Conservation (phyloP, 768 basidiomycete species). For the Boletus eberwhitei region DNA sequence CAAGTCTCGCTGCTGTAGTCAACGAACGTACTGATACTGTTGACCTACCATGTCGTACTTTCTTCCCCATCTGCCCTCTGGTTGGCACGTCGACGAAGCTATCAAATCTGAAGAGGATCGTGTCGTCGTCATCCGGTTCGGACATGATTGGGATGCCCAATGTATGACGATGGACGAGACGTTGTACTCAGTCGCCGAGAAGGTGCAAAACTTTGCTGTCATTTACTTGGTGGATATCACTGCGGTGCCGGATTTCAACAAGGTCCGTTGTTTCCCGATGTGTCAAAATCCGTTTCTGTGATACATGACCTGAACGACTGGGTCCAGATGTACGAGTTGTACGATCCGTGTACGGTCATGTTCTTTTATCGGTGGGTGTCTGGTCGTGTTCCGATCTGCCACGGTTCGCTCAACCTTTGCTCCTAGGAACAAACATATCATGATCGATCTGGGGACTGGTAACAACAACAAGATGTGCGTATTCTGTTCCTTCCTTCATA, state of each 20-base stretch:
- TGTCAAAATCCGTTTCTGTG: neutral
- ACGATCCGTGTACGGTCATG: conserved; percentile 97
- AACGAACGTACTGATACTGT: neutral
- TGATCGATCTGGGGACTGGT: conserved; percentile 99
- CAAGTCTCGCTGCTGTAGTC: neutral
- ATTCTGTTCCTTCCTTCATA: neutral
- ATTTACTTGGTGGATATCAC: conserved; percentile 96
- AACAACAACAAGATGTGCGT: conserved; percentile 99
- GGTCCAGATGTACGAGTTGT: conserved; percentile 93
- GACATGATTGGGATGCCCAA: conserved; percentile 88
- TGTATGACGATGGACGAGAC: conserved; percentile 99
- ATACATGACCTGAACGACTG: neutral
- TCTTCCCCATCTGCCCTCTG: conserved; percentile 82
- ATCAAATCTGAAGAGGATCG: conserved; percentile 98
- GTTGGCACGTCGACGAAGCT: conserved; percentile 99
- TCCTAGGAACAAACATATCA: conserved; percentile 93
- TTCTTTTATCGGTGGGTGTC: conserved; percentile 88
- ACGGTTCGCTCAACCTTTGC: neutral
- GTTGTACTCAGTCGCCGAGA: conserved; percentile 86
- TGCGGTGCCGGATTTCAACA: conserved; percentile 97
- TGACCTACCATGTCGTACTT: conserved; percentile 75
- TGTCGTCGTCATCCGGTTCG: conserved; percentile 91
- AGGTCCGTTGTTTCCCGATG: conserved; percentile 46
- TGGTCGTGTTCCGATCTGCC: neutral
- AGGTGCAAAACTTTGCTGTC: conserved; percentile 98